Evolutionary conservation across 2,329 filamentous ascomycete genomes (phyloP).

Genomic region (Diplodia scrobiculata): DNA sequence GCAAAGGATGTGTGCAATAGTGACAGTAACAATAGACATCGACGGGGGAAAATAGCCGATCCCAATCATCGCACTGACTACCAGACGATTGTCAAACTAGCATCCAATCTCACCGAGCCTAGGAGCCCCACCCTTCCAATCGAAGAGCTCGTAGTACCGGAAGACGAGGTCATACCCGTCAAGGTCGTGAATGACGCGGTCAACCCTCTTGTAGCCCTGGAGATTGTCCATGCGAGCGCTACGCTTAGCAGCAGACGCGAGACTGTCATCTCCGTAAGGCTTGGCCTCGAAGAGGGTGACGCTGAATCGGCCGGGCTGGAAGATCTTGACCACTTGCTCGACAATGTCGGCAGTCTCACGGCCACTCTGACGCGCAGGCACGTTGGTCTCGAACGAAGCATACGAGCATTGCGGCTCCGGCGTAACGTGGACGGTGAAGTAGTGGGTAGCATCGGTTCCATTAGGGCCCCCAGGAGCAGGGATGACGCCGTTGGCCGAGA

Average conservation of each 20-base stretch:
- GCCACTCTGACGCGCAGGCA: slow-evolving; percentile 83
- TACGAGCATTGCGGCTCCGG: slow-evolving; percentile 97
- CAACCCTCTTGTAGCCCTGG: slow-evolving; percentile 81
- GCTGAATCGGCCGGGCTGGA: slow-evolving; percentile 96
- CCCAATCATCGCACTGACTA: not conserved
- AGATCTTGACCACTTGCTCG: slow-evolving; percentile 91
- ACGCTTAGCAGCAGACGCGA: slow-evolving; percentile 51
- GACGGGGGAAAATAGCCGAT: not conserved
- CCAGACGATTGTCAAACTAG: not conserved
- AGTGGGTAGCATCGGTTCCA: slow-evolving; percentile 60
- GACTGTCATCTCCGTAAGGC: slow-evolving; percentile 43
- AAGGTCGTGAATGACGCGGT: slow-evolving; percentile 94
- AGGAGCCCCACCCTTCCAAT: slow-evolving; percentile 69
- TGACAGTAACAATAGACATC: not conserved
- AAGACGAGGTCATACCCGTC: slow-evolving; percentile 98
- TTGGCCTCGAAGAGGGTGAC: slow-evolving; percentile 96
- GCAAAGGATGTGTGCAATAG: not conserved
- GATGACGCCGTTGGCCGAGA: slow-evolving; percentile 94
- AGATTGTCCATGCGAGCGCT: slow-evolving; percentile 70
- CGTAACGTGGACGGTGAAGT: slow-evolving; percentile 98
- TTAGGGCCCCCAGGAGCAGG: slow-evolving; percentile 64
- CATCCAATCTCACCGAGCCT: slow-evolving; percentile 58
- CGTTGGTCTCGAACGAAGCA: slow-evolving; percentile 97
- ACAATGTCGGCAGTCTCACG: slow-evolving; percentile 88
- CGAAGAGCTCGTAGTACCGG: slow-evolving; percentile 90